Conservation (phyloP, 2,329 filamentous ascomycete species). For the Colletotrichum truncatum region DNA sequence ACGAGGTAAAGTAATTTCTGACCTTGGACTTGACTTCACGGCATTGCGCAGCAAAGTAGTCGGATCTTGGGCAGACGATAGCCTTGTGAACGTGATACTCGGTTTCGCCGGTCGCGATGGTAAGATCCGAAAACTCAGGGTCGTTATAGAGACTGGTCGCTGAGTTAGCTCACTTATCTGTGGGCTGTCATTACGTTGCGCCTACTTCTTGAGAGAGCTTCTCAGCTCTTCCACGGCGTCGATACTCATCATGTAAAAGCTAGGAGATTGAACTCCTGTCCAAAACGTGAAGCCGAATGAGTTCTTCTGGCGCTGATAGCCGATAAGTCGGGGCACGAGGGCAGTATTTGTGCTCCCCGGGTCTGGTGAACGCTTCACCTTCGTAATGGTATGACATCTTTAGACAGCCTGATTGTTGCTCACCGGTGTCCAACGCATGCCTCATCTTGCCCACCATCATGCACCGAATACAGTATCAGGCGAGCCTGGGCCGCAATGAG, state of each 20-base stretch:
- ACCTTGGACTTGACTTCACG: background rate
- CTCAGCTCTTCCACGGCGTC: background rate
- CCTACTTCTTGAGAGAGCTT: constrained; percentile 4
- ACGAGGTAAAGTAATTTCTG: background rate
- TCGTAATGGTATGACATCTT: background rate
- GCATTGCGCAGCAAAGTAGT: constrained; percentile 7
- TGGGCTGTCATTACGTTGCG: rapidly evolving
- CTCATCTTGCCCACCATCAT: background rate
- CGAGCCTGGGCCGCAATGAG: background rate
- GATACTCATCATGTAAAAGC: background rate
- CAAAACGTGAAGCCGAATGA: too few relatives aligned
- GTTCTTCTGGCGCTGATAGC: too few relatives aligned
- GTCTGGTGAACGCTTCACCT: background rate
- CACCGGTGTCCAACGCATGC: background rate
- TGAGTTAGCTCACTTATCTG: background rate
- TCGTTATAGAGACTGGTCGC: background rate
- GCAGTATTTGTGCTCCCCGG: background rate
- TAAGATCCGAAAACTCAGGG: constrained; percentile 16
- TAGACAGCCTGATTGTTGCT: background rate
- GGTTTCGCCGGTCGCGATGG: background rate
- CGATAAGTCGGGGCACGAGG: background rate
- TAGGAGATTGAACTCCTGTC: background rate
- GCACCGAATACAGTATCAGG: background rate
- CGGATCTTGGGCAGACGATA: constrained; percentile 16
- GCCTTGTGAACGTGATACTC: constrained; percentile 18